A percentile compares a stretch with the other conserved stretches of the same genome.
Conservation (phyloP, 352 stramenopile species). For the Stramenopiles sp. region DNA sequence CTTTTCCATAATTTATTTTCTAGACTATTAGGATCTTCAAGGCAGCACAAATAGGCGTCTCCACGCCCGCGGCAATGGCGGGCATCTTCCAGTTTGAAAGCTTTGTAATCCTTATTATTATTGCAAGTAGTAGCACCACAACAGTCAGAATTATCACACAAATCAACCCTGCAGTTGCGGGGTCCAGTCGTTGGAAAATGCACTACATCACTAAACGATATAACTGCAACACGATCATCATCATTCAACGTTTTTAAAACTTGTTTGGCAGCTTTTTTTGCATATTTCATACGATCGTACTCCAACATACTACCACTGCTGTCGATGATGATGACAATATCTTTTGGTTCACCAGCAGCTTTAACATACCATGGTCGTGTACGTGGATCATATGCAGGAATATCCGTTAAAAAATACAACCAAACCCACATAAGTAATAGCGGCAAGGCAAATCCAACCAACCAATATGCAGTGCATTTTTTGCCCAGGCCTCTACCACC, state of each 20-base stretch:
- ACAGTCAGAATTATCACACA: too few relatives aligned
- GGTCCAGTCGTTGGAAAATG: not conserved
- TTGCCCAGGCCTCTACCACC: not conserved
- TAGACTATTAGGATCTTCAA: too few relatives aligned
- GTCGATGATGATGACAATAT: conserved; percentile 30
- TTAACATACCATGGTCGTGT: conserved; percentile 29
- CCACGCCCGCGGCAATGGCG: not conserved
- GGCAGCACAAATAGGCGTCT: not conserved
- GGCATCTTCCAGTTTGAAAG: not conserved
- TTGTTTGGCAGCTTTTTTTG: not conserved
- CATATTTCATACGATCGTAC: conserved; percentile 1
- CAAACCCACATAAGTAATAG: not conserved
- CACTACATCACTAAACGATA: not conserved
- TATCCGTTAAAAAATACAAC: conserved; percentile 1
- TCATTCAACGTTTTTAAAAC: not conserved
- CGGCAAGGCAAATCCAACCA: not conserved
- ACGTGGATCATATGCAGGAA: conserved; percentile 22
- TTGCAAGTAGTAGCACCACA: too few relatives aligned
- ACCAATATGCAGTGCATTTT: not conserved
- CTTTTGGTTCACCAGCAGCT: conserved; percentile 29
- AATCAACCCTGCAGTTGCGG: too few relatives aligned
- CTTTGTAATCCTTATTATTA: too few relatives aligned
- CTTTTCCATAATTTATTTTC: not conserved
- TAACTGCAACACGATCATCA: not conserved
- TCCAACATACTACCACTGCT: conserved; percentile 19